Evolutionary conservation across 1,284 basidiomycete species (phyloP), one percentile per base, ranked within the genome.

Genomic region (Apiotrichum domesticum): DNA sequence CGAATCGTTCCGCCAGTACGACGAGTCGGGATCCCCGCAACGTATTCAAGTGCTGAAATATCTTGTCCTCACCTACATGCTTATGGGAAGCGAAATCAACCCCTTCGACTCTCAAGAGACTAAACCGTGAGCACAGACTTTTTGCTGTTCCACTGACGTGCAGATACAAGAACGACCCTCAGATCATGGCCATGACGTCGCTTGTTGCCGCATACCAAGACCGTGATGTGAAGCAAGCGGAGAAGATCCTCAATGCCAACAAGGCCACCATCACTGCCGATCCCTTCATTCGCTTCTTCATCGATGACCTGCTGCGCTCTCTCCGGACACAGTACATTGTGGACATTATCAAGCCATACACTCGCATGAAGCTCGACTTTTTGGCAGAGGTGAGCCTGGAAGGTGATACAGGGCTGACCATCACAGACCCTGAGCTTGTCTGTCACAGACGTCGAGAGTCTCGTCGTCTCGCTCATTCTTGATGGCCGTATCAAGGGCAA

Each of bases 21-120:
- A 99, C 67, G 96, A 99, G 75, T 92, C 94, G 3, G 96, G 96
- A 3, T 94, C 91, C 9, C 87, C 91, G 1, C 94, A 98, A 72
- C 84, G 96, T 40, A 97, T 98, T 52, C 92, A 97, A 78, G 95
- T 98, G 4, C 83, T 99, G 63, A 99, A 99, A 77, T 99, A 99
- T 70, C 84, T 98, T 10, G 96, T 99, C 3, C 82, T 99, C 37
- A 91, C 94, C 3, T 94, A 98, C 77, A 98, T 99, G 94, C 81
- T 99, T 58, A 98, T 91, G 66, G 95, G 94, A 46, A 95, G 90
- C 70, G 92, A 95, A 69, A 96, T 99, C 77, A 97, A 99, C 73
- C 96, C 96, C 0, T 99, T 99, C 72, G 96, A 98, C 78, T 95
- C 90, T 68, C 95, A 98, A 77, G 96, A 98, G 79, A 98, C 95